Evolutionary conservation across 2,329 filamentous ascomycete species (phyloP), one percentile per base, ranked within the genome.

Genomic region (Cadophora sp.): DNA sequence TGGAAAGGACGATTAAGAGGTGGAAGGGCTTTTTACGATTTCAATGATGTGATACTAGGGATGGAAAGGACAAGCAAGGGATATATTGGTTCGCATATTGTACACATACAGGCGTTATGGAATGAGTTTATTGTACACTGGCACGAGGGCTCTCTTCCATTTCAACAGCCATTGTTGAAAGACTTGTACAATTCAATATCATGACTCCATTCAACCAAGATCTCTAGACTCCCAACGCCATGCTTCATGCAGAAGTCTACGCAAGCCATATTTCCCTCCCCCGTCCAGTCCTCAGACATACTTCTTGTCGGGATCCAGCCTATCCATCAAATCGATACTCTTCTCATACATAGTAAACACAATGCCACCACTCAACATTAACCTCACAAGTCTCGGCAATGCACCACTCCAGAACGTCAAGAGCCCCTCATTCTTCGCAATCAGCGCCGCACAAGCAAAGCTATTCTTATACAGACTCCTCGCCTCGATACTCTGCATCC

Each of bases 271-370:
- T 61, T 56, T 68, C 59, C 53, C 60, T 48, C 22, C 27, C 48
- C 30, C 47, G 4, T 36, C 20, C 22, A 50, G 27, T 13, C 27
- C 18, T 74, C 78, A 96, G 70, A 98, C 87, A 77, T 96, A 97
- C 78, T 85, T 91, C 76, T 89, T 89, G 75, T 96, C 87, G 0
- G 96, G 96, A 78, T 99, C 96, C 62, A 94, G 67, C 76, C 78
- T 84, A 74, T 93, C 87, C 83, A 99, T 88, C 66, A 94, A 75
- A 62, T 97, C 95, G 83, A 98, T 98, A 67, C 91, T 92, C 86
- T 97, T 97, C 83, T 98, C 95, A 78, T 97, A 96, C 90, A 98
- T 96, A 24, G 96, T 96, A 77, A 99, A 99, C 48, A 99, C 96
- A 76, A 99, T 97, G 20, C 96, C 96, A 65, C 96, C 96, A 76